Evolutionary conservation across 257 asterid species (phyloP).

Genomic region (Gardenia jasminoides): DNA sequence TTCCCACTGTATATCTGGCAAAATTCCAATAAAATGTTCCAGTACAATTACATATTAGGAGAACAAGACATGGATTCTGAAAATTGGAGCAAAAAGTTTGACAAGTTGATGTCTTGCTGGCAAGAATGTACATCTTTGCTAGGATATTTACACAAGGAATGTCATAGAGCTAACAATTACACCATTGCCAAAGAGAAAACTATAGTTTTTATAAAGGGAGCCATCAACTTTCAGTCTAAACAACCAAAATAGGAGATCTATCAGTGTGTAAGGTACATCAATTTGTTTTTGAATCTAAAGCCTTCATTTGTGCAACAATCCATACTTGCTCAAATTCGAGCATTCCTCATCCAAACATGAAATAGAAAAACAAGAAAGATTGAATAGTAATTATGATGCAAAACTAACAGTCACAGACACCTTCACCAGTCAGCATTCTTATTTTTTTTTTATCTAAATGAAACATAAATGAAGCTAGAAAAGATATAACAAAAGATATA

Average conservation of each 20-base stretch:
- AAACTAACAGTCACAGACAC: neutral
- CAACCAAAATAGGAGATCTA: conserved; percentile 5
- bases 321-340: neutral
- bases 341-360: neutral
- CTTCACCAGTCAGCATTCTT: neutral
- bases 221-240: neutral
- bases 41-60: conserved; percentile 12
- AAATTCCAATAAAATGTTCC: conserved; percentile 27
- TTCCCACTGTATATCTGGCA: conserved; percentile 92
- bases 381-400: neutral
- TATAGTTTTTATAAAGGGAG: neutral
- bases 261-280: neutral
- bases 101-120: neutral
- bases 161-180: neutral
- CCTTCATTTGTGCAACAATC: neutral
- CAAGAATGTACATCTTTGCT: neutral
- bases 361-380: neutral
- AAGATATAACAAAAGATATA: neutral
- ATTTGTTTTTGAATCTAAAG: neutral
- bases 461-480: neutral
- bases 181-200: neutral
- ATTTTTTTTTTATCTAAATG: neutral
- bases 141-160: neutral
- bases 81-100: neutral
- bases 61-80: conserved; percentile 5